Conservation (phyloP, 768 basidiomycete species). For the Austroboletus eburneus region DNA sequence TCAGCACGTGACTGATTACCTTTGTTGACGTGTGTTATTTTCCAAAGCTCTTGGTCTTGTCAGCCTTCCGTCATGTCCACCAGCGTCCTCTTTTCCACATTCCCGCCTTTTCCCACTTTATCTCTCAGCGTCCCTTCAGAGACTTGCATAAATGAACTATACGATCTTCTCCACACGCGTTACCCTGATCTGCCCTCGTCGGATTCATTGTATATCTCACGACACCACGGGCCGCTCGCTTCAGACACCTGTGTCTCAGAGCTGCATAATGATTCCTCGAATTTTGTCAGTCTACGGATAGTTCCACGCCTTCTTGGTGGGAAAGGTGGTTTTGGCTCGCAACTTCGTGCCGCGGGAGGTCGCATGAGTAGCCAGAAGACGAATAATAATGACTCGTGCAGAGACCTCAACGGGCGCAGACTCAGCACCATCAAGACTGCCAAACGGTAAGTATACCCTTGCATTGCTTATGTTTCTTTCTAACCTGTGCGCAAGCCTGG, state of each 20-base stretch:
- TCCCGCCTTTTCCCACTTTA: constrained; percentile 57
- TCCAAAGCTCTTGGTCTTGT: constrained; percentile 11
- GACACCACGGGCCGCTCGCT: constrained; percentile 33
- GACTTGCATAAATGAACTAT: constrained; percentile 39
- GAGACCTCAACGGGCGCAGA: constrained; percentile 86
- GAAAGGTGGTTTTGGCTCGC: constrained; percentile 96
- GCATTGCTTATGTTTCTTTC: background rate
- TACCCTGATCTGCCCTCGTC: constrained; percentile 45
- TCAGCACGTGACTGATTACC: background rate
- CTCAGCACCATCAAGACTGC: constrained; percentile 96
- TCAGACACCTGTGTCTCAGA: constrained; percentile 34
- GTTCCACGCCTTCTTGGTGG: constrained; percentile 77
- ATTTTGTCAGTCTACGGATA: constrained; percentile 67
- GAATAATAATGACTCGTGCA: constrained; percentile 90
- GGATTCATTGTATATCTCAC: constrained; percentile 40
- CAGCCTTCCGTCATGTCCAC: constrained; percentile 37
- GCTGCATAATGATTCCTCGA: constrained; percentile 27
- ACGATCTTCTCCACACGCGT: constrained; percentile 40
- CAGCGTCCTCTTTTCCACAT: constrained; percentile 55
- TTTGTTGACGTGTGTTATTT: constrained; percentile 18
- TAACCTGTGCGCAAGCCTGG: constrained; percentile 53
- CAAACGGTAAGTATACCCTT: constrained; percentile 61
- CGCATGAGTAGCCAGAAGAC: constrained; percentile 97
- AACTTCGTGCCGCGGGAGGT: constrained; percentile 94
- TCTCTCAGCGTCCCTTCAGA: constrained; percentile 42